phyloP scores from a whole-genome alignment of 345 rosid species.

The Melaleuca quinquenervia region DNA sequence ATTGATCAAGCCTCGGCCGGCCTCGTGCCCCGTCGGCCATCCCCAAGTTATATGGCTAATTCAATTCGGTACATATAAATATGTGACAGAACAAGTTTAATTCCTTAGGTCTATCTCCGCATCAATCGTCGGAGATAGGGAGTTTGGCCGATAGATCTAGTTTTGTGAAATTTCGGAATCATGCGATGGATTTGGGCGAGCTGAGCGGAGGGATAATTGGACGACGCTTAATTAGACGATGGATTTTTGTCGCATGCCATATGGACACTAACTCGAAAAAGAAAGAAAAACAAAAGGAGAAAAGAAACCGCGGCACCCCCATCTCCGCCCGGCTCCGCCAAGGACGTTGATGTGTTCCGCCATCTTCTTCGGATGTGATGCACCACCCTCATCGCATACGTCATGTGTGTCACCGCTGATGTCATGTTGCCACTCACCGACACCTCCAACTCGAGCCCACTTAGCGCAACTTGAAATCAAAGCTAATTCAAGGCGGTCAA shows the following conservation, averaged over 20 bases:
- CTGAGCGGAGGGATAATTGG: background rate
- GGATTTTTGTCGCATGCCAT: too few species aligned
- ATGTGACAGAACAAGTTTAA: background rate
- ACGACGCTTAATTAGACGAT: too few species aligned
- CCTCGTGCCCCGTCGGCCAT: background rate
- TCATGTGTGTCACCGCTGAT: too few species aligned
- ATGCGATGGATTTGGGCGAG: background rate
- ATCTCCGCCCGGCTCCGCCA: background rate
- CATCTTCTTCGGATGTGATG: background rate
- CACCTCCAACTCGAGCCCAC: too few species aligned
- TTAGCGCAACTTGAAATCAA: too few species aligned
- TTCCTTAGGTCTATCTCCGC: background rate
- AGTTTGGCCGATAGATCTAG: background rate
- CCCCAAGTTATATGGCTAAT: background rate
- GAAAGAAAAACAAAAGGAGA: too few species aligned
- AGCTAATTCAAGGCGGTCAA: too few species aligned
- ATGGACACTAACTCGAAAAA: too few species aligned
- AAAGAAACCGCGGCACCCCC: too few species aligned
- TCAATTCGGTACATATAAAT: background rate
- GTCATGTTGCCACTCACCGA: too few species aligned
- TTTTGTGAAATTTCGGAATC: background rate
- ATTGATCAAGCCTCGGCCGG: rapidly evolving
- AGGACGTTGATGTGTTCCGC: background rate
- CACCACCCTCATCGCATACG: background rate
- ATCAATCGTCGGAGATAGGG: background rate